Conservation (phyloP, 306 rosid genomes). For the Fragaria ananassa region DNA sequence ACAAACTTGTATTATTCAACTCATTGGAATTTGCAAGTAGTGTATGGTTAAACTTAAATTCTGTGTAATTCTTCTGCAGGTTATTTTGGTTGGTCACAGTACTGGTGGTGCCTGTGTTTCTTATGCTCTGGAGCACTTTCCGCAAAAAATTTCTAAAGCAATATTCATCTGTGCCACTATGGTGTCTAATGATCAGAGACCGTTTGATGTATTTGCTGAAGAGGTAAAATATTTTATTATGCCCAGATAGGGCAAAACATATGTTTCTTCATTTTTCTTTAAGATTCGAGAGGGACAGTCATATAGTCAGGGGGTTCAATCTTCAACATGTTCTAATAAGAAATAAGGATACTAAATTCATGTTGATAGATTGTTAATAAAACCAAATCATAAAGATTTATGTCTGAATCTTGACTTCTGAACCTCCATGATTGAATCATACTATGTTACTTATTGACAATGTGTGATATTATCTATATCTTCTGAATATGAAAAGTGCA, state of each 20-base stretch:
- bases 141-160: conserved; percentile 75
- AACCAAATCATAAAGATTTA: background rate
- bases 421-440: background rate
- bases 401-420: background rate
- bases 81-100: conserved; percentile 90
- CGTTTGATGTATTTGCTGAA: conserved; percentile 80
- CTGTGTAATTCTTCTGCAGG: conserved; percentile 48
- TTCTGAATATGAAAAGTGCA: background rate
- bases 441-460: background rate
- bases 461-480: background rate
- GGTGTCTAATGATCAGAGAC: conserved; percentile 85
- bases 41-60: conserved; percentile 18
- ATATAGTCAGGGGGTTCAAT: background rate
- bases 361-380: conserved; percentile 1
- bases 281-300: background rate
- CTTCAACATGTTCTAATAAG: background rate
- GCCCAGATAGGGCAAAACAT: background rate
- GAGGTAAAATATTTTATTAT: conserved; percentile 48
- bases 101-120: conserved; percentile 95
- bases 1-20: conserved; percentile 12
- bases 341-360: background rate
- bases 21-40: conserved; percentile 14
- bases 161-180: conserved; percentile 88
- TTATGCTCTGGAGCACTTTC: conserved; percentile 82
- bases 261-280: conserved; percentile 5